Percentiles rank a stretch among this genome's conserved stretches.
Evolutionary conservation across 2,329 filamentous ascomycete species (phyloP).

Genomic region (Fusarium odoratissimum): DNA sequence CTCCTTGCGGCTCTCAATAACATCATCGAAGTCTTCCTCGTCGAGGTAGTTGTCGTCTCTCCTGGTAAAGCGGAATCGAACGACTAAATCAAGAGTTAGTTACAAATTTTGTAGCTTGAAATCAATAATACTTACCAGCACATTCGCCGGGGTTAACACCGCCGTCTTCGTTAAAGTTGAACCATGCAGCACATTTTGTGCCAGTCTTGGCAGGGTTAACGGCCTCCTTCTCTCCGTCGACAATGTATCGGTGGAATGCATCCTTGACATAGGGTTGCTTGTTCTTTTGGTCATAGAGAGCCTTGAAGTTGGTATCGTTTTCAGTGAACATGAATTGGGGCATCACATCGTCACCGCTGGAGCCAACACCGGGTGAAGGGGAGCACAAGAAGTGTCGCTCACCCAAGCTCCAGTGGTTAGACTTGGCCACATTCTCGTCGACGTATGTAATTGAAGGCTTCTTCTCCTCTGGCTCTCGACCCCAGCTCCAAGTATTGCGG

Average conservation of each 20-base stretch:
- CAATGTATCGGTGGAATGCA: slow-evolving; percentile 90
- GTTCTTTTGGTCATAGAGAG: slow-evolving; percentile 82
- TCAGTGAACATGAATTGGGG: slow-evolving; percentile 92
- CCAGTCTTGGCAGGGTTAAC: slow-evolving; percentile 84
- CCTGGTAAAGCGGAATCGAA: slow-evolving; percentile 88
- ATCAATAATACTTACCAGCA: slow-evolving; percentile 70
- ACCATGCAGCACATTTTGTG: slow-evolving; percentile 94
- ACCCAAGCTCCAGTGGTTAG: slow-evolving; percentile 83
- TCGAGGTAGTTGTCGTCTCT: slow-evolving; percentile 83
- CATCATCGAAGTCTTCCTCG: slow-evolving; percentile 91
- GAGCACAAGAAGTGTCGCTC: slow-evolving; percentile 87
- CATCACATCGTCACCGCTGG: slow-evolving; percentile 83
- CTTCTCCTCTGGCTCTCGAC: slow-evolving; percentile 76
- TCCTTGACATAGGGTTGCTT: slow-evolving; percentile 90
- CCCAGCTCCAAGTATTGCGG: slow-evolving; percentile 97
- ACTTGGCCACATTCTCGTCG: slow-evolving; percentile 75
- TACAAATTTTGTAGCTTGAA: slow-evolving; percentile 50
- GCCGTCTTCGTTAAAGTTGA: slow-evolving; percentile 87
- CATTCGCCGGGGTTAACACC: slow-evolving; percentile 92
- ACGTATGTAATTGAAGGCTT: slow-evolving; percentile 82
- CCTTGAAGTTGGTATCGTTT: slow-evolving; percentile 89
- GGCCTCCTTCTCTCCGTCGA: slow-evolving; percentile 81
- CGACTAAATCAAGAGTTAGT: slow-evolving; percentile 64
- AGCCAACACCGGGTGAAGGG: slow-evolving; percentile 86
- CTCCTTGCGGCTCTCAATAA: slow-evolving; percentile 85